Base-by-base conservation (phyloP, 2,329 filamentous ascomycete genomes). In the Berkeleyomyces basicola region DNA sequence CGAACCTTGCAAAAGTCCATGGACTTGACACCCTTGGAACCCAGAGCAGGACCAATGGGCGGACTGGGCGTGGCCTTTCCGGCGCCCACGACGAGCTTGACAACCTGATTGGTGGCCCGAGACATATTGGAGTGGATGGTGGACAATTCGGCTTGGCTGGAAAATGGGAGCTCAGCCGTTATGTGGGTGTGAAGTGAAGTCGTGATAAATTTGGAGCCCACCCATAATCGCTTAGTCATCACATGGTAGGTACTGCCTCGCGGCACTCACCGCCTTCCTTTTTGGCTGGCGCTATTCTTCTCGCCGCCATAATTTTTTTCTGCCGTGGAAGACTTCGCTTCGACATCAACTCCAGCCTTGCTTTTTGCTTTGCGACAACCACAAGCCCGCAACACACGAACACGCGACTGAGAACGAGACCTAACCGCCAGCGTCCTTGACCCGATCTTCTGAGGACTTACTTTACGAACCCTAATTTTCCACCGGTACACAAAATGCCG, bases 1-100 rank as follows among this genome's bases (percentile, higher is more conserved):
- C 73, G 65, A 65, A 95, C 92, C 82, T 97, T 97, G 84, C 93
- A 97, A 74, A 97, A 99, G 76, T 99, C 93, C 86, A 99, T 99
- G 64, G 88, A 95, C 79, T 99, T 99, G 66, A 99, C 88, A 79
- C 93, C 93, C 79, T 96, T 97, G 74, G 86, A 92, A 76, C 93
- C 93, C 67, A 99, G 82, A 61, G 93, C 93, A 64, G 93, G 93
- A 79, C 93, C 93, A 70, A 99, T 91, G 3, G 93, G 93, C 42
- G 93, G 93, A 75, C 90, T 95, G 39, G 93, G 93, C 70, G 86
- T 92, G 65, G 93, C 93, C 74, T 96, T 90, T 36, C 93, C 93
- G 63, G 93, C 93, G 70, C 92, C 93, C 66, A 99, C 93, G 68
- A 99, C 95, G 74, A 99, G 82, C 78, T 97, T 99, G 73, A 99